A percentile compares a stretch with the other conserved stretches of the same genome.
Evolutionary conservation across 257 asterid genomes (phyloP).

Genomic region (Solanum infundibuliforme): DNA sequence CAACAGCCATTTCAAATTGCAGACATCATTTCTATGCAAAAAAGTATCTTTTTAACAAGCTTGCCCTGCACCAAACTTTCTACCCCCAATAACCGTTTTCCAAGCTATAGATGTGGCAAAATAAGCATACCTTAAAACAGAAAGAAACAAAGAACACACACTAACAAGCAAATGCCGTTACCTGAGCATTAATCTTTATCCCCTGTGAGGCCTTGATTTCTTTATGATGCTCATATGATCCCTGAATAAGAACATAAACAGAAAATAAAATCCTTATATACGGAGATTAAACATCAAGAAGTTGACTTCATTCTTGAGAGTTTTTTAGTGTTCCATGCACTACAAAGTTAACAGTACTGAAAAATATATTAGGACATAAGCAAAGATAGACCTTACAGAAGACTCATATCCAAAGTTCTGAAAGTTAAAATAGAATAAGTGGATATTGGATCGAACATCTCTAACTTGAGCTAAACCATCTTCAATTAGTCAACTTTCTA

Average conservation of each 20-base stretch:
- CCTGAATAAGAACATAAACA: background rate
- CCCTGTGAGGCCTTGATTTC: background rate
- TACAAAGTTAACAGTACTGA: background rate
- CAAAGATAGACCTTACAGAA: background rate
- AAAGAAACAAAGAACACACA: background rate
- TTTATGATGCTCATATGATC: background rate
- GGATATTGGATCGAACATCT: background rate
- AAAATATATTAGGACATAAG: background rate
- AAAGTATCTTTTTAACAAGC: no score
- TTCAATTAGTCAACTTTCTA: background rate
- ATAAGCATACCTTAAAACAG: background rate
- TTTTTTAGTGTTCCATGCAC: background rate
- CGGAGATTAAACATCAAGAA: background rate
- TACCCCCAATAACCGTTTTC: background rate
- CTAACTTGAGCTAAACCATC: background rate
- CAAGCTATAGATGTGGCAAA: background rate
- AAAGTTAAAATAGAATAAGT: background rate
- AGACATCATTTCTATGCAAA: no score
- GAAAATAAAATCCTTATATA: background rate
- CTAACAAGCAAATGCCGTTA: no score
- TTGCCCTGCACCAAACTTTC: background rate
- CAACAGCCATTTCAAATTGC: background rate
- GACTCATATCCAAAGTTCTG: background rate
- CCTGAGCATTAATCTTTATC: background rate
- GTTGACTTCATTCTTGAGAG: background rate